phyloP scores from a whole-genome alignment of 139 green algal species.

The Volvox reticuliferus region DNA sequence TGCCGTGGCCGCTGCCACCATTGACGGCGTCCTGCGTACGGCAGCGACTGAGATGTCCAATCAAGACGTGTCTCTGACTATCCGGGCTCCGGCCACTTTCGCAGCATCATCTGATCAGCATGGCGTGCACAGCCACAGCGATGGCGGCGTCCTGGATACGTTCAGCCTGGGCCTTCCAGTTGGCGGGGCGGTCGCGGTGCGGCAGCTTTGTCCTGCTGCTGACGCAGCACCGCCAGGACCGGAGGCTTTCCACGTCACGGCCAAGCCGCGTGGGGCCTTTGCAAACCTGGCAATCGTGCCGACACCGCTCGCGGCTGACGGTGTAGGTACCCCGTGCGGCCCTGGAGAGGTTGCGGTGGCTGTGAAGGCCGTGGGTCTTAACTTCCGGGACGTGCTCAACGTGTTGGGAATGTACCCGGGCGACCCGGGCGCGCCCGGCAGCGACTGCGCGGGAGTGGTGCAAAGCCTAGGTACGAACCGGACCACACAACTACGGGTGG shows the following conservation, averaged over 20 bases:
- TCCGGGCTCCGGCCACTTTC: not conserved
- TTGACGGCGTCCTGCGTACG: conserved; percentile 60
- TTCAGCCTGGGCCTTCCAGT: not conserved
- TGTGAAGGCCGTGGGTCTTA: conserved; percentile 86
- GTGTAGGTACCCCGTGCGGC: conserved; percentile 31
- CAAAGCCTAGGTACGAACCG: conserved; percentile 48
- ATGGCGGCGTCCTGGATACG: conserved; percentile 21
- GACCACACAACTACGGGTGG: no score
- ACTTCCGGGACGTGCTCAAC: conserved; percentile 91
- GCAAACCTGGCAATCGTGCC: conserved; percentile 50
- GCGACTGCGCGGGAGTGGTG: conserved; percentile 84
- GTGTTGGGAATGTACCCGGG: conserved; percentile 93
- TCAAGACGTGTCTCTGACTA: not conserved
- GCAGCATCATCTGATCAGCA: not conserved
- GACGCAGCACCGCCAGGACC: not conserved
- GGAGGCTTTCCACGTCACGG: conserved; percentile 26
- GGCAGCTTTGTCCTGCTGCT: not conserved
- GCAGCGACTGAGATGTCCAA: conserved; percentile 53
- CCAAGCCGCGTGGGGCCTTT: conserved; percentile 54
- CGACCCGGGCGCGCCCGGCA: conserved; percentile 85
- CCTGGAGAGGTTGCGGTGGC: conserved; percentile 64
- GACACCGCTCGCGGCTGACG: conserved; percentile 11
- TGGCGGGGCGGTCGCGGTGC: conserved; percentile 1
- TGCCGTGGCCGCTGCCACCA: not conserved
- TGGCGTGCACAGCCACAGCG: not conserved